Evolutionary conservation across 2,329 filamentous ascomycete genomes (phyloP).

Genomic region (Apiospora pterosperma): DNA sequence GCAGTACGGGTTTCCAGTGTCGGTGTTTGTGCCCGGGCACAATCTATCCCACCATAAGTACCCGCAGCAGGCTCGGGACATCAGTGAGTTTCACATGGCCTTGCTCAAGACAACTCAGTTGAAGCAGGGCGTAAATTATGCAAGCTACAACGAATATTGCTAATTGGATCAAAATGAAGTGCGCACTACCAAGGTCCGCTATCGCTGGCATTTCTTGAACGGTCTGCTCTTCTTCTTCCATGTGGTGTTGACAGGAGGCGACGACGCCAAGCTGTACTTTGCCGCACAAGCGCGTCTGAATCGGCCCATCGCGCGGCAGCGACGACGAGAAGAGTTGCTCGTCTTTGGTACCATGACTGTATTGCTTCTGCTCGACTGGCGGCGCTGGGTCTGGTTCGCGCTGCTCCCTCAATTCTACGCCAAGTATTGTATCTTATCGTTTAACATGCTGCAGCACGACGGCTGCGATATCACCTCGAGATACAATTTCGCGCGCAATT

Average conservation of each 20-base stretch:
- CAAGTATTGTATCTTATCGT: no score
- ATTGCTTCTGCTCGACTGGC: no score
- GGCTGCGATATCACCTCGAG: no score
- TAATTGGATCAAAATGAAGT: constrained; percentile 2
- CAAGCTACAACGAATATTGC: background rate
- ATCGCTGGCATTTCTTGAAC: constrained; percentile 8
- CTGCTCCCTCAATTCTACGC: no score
- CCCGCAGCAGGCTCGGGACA: no score
- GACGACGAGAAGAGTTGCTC: constrained; percentile 4
- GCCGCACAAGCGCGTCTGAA: constrained; percentile 8
- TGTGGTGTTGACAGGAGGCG: constrained; percentile 6
- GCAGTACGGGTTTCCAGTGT: no score
- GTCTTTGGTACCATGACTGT: constrained; percentile 8
- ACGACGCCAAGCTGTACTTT: constrained; percentile 11
- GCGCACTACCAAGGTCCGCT: constrained; percentile 10
- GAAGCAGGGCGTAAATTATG: constrained; percentile 8
- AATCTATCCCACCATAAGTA: no score
- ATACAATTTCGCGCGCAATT: no score
- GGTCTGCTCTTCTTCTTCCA: constrained; percentile 11
- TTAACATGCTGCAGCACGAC: no score
- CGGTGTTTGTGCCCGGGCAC: no score
- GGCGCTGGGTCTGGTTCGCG: no score
- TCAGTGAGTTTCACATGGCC: constrained; percentile 10
- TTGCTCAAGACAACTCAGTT: constrained; percentile 10
- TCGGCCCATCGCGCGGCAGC: constrained; percentile 8